Evolutionary conservation across 2,329 filamentous ascomycete genomes (phyloP).

Genomic region (Botrytis sinoallii): DNA sequence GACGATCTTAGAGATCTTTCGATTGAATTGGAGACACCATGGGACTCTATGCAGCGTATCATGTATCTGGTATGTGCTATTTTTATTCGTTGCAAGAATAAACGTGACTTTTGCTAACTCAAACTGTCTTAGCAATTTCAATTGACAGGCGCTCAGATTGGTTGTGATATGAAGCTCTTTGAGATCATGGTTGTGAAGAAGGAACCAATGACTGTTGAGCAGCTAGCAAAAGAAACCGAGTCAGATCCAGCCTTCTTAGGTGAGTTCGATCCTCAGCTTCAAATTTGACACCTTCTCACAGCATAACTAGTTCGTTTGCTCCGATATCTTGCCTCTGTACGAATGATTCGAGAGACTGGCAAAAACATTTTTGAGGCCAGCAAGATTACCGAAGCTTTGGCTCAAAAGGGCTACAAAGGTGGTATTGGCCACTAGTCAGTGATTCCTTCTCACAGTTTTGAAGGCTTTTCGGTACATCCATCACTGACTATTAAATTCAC

Average conservation of each 20-base stretch:
- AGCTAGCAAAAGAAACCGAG: not conserved
- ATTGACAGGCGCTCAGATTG: conserved; percentile 11
- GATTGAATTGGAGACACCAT: conserved; percentile 17
- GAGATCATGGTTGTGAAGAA: not conserved
- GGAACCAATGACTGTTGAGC: conserved; percentile 2
- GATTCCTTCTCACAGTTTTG: not conserved
- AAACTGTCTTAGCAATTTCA: conserved; percentile 7
- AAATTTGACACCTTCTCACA: not conserved
- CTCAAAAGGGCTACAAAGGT: not conserved
- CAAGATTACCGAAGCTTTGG: conserved; percentile 1
- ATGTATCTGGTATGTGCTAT: conserved; percentile 8
- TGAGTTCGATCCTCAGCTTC: not conserved
- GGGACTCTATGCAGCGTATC: conserved; percentile 18
- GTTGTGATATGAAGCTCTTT: conserved; percentile 13
- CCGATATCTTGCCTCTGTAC: conserved; percentile 16
- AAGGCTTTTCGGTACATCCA: not conserved
- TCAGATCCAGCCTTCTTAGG: conserved; percentile 13
- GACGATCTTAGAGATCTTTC: conserved; percentile 16
- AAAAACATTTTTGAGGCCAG: conserved; percentile 7
- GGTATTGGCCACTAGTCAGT: conserved; percentile 13
- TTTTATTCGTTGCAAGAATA: not conserved
- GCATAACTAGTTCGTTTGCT: not conserved
- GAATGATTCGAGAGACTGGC: conserved; percentile 13
- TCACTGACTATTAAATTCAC: not conserved
- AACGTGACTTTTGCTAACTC: not conserved